These are phyloP conservation scores for Nyssa sinensis DNA, from an alignment of 148 eudicot genomes.

Conservation along the genomic window DNA sequence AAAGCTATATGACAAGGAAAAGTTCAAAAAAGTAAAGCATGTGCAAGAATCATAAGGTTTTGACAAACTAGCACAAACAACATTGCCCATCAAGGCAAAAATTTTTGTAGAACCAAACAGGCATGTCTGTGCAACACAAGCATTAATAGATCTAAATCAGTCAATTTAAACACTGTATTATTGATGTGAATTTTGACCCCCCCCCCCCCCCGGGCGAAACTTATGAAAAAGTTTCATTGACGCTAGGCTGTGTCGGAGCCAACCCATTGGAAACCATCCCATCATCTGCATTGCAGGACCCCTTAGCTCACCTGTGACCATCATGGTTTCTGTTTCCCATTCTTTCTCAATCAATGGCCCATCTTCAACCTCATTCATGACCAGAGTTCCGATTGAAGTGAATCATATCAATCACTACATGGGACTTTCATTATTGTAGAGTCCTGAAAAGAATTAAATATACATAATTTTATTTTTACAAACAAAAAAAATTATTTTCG, in stretches of 20 bases:
- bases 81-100: background rate
- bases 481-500: too few species aligned
- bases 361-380: background rate
- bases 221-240: background rate
- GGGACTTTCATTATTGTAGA: too few species aligned
- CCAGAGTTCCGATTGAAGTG: conserved; percentile 8
- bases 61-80: background rate
- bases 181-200: background rate
- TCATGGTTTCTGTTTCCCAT: background rate
- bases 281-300: background rate
- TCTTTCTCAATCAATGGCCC: conserved; percentile 16
- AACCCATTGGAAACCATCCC: background rate
- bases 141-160: background rate
- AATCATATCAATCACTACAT: too few species aligned
- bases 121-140: background rate
- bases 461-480: too few species aligned
- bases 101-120: background rate
- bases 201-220: background rate
- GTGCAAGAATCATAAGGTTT: background rate
- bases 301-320: background rate
- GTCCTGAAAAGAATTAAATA: too few species aligned
- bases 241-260: conserved; percentile 4
- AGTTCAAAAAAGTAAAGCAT: background rate
- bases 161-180: conserved; percentile 3
- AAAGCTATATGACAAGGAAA: background rate